These are phyloP conservation scores for Fagopyrum homotropicum DNA, from an alignment of 148 eudicot genomes.

Conservation along the genomic window DNA sequence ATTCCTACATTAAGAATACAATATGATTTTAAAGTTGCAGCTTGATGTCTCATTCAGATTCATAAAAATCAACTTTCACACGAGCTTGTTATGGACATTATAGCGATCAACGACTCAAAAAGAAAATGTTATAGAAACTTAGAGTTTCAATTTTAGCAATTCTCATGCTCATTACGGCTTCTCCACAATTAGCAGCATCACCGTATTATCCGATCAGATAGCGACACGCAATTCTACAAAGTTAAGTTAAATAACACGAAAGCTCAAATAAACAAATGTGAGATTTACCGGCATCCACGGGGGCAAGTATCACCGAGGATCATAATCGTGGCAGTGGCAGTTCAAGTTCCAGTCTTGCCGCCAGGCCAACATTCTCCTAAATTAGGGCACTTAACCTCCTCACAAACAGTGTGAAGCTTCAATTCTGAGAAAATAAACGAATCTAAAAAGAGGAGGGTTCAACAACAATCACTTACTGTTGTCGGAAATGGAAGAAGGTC, in stretches of 20 bases:
- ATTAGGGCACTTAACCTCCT: conserved; percentile 92
- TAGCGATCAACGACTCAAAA: not conserved
- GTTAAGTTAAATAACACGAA: not conserved
- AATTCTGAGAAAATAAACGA: too few species aligned
- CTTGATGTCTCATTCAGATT: not conserved
- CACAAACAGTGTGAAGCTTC: conserved; percentile 91
- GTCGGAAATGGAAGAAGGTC: too few species aligned
- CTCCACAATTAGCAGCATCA: not conserved
- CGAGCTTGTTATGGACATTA: not conserved
- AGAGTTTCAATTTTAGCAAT: not conserved
- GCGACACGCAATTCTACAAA: not conserved
- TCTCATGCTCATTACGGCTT: not conserved
- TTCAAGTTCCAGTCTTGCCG: conserved; percentile 89
- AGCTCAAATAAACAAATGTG: not conserved
- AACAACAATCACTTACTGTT: too few species aligned
- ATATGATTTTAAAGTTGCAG: not conserved
- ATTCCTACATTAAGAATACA: not conserved
- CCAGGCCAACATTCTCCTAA: conserved; percentile 99
- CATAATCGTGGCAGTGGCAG: conserved; percentile 96
- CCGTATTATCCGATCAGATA: not conserved
- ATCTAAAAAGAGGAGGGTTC: too few species aligned
- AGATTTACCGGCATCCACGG: conserved; percentile 74
- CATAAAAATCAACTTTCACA: not conserved
- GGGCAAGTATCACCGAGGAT: conserved; percentile 95
- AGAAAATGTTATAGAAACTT: not conserved